Percentiles rank a stretch among this genome's conserved stretches.
These are phyloP conservation scores for Hondaea fermentalgiana DNA, from an alignment of 108 stramenopile genomes.

Conservation along the genomic window DNA sequence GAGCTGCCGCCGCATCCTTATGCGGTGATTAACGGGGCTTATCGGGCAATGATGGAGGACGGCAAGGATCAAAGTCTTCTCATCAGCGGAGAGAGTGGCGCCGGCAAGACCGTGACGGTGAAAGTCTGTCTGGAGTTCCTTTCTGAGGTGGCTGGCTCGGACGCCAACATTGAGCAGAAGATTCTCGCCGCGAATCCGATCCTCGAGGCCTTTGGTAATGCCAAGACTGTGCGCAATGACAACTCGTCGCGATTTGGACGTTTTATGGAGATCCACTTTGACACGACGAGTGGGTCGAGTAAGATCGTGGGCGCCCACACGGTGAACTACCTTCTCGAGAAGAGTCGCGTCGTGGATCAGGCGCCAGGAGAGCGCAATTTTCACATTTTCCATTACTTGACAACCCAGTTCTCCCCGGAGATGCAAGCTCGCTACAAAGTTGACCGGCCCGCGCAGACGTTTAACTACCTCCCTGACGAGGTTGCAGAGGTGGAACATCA, in stretches of 20 bases:
- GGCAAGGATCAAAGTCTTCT: constrained; percentile 47
- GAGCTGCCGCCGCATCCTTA: constrained; percentile 62
- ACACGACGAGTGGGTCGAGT: neutral
- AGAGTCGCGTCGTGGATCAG: constrained; percentile 27
- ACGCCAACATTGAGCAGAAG: constrained; percentile 66
- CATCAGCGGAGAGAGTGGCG: constrained; percentile 56
- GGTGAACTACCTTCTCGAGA: constrained; percentile 36
- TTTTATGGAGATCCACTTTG: constrained; percentile 32
- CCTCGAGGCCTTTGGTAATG: constrained; percentile 97
- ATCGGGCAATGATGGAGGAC: constrained; percentile 58
- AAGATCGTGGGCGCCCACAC: constrained; percentile 18
- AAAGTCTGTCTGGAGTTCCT: constrained; percentile 60
- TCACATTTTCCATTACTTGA: constrained; percentile 31
- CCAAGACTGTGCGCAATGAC: constrained; percentile 70
- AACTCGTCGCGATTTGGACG: constrained; percentile 36
- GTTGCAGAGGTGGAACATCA: neutral
- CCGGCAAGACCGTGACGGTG: constrained; percentile 61
- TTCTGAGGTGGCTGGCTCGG: constrained; percentile 41
- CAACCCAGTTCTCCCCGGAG: neutral
- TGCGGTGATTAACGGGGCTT: constrained; percentile 65
- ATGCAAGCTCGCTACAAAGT: neutral
- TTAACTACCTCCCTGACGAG: neutral
- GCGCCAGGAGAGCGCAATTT: constrained; percentile 26
- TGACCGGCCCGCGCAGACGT: neutral
- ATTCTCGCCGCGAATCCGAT: constrained; percentile 94